A percentile compares a stretch with the other conserved stretches of the same genome.
These are phyloP conservation scores for Boletus reticuloceps DNA, from an alignment of 768 basidiomycete genomes.

Conservation along the genomic window DNA sequence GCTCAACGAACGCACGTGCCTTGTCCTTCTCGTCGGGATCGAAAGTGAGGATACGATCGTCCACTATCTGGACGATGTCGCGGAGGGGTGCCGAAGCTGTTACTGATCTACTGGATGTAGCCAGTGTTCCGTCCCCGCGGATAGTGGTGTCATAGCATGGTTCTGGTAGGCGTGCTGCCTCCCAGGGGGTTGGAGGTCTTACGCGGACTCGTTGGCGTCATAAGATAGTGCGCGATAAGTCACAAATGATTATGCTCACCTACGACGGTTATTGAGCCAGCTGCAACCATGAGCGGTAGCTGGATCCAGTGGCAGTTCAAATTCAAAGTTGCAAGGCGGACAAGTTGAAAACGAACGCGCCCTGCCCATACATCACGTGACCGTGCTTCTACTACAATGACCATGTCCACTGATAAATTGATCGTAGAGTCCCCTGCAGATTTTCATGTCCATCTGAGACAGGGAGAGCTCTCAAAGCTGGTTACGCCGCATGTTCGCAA, in stretches of 20 bases:
- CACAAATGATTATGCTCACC: slow-evolving; percentile 40
- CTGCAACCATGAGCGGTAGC: slow-evolving; percentile 60
- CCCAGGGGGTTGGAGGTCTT: slow-evolving; percentile 82
- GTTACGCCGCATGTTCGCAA: slow-evolving; percentile 87
- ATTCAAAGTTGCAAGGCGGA: not conserved
- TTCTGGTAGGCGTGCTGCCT: slow-evolving; percentile 81
- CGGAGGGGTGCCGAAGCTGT: slow-evolving; percentile 58
- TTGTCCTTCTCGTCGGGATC: slow-evolving; percentile 92
- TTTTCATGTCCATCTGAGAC: slow-evolving; percentile 96
- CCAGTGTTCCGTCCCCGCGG: slow-evolving; percentile 83
- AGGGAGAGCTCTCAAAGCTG: slow-evolving; percentile 75
- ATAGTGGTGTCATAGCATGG: slow-evolving; percentile 66
- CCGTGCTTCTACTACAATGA: slow-evolving; percentile 15
- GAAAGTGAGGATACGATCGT: slow-evolving; percentile 93
- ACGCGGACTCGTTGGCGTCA: slow-evolving; percentile 68
- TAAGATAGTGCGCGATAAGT: not conserved
- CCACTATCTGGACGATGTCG: slow-evolving; percentile 84
- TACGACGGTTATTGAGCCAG: slow-evolving; percentile 86
- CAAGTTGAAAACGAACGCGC: slow-evolving; percentile 34
- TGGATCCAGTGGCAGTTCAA: not conserved
- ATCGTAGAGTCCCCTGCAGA: slow-evolving; percentile 64
- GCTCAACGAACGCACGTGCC: slow-evolving; percentile 75
- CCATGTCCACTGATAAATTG: slow-evolving; percentile 25
- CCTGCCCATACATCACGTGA: slow-evolving; percentile 26
- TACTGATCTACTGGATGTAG: slow-evolving; percentile 55